Conservation (phyloP, 148 eudicot genomes). For the Chenopodium berlandieri region DNA sequence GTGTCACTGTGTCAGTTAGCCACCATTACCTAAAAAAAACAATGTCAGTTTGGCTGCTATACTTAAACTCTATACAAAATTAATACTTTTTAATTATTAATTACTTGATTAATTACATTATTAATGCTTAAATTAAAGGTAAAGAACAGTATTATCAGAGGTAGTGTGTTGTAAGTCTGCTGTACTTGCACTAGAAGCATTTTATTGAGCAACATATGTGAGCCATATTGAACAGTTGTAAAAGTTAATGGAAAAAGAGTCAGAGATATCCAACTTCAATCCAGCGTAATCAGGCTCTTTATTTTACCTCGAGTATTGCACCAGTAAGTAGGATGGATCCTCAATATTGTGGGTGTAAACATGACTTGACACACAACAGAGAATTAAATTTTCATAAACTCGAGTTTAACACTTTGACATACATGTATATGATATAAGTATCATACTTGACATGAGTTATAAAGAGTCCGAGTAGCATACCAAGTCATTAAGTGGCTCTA, state of each 20-base stretch:
- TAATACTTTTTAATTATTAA: neutral
- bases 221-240: neutral
- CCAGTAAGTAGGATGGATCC: no score
- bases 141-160: neutral
- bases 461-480: neutral
- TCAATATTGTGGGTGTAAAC: no score
- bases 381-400: no score
- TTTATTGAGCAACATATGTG: neutral
- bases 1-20: constrained; percentile 4
- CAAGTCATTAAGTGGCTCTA: neutral
- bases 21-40: neutral
- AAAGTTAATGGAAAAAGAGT: neutral
- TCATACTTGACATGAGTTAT: neutral
- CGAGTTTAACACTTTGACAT: neutral
- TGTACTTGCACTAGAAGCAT: neutral
- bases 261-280: no score
- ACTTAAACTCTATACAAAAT: neutral
- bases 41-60: constrained; percentile 13
- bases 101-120: neutral
- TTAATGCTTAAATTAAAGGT: neutral
- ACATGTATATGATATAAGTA: no score
- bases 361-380: no score
- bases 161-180: constrained; percentile 5
- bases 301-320: no score
- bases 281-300: no score